Evolutionary conservation across 2,329 filamentous ascomycete species (phyloP), one percentile per base, ranked within the genome.

Genomic region (Ophiostoma tasmaniense): DNA sequence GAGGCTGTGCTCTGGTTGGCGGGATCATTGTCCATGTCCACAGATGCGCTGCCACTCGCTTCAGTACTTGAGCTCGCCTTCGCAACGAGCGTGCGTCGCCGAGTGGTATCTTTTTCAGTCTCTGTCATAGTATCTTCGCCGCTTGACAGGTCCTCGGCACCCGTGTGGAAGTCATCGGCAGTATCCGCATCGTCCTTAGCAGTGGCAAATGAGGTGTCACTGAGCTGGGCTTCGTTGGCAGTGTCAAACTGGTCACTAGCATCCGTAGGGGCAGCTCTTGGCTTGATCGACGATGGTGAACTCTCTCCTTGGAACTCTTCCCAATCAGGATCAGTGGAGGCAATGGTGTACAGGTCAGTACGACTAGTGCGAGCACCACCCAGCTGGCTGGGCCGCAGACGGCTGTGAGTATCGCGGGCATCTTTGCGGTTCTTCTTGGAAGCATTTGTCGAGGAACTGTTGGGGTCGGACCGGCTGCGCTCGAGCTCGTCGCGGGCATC

Each of bases 101-200:
- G 72, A 2, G 10, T 37, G 0, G 55, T 37, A 20, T 67, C 68
- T 68, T 70, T 68, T 77, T 97, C 94, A 0, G 93, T 98, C 79
- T 97, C 94, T 0, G 93, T 96, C 65, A 90, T 82, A 3, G 79
- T 83, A 73, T 93, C 90, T 71, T 92, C 92, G 69, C 87, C 90
- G 75, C 84, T 68, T 5, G 69, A 85, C 67, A 88, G 79, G 28
- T 92, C 90, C 74, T 98, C 95, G 20, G 88, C 87, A n/a, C 91
- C 93, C 3, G 94, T 97, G 77, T 96, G 91, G 86, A 98, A 98
- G 72, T 92, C 92, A 73, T 98, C 94, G 13, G 93, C 96, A 79
- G 96, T 93, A 0, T 92, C 97, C 14, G 83, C 86, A 35, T 88
- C 87, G 78, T 97, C 94, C 75, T 96, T 91, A 30, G 86, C 87